Evolutionary conservation across 2,329 filamentous ascomycete species (phyloP), one percentile per base, ranked within the genome.

Genomic region (Neofusicoccum sp.): DNA sequence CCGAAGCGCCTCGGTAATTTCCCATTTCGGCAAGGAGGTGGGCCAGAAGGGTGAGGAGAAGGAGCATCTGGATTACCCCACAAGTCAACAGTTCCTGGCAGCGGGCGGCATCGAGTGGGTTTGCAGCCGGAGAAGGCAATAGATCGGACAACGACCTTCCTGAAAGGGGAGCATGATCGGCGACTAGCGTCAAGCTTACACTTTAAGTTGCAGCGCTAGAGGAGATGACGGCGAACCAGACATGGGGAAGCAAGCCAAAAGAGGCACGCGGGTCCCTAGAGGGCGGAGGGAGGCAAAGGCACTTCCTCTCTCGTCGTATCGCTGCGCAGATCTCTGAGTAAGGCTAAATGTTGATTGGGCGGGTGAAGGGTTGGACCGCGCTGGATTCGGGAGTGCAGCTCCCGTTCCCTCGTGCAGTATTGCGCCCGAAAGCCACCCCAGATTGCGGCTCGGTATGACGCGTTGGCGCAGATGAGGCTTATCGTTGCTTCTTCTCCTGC

Each of bases 1-100:
- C n/a, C 49, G 14, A 54, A 54, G 34, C 7, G 34, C 49, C 49
- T 54, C 49, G 49, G 49, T 41, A 54, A 40, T 12, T 54, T 54
- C 28, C 24, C 34, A 30, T 9, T 1, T 9, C 26, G 20, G 26
- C 49, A 54, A 54, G 49, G 49, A 12, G 7, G 34, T 24, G 8
- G 7, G 49, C 24, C 31, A 26, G 16, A n/a, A 12, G 40, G 33
- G 48, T 40, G 49, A 54, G 34, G 49, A 20, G 36, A 31, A 54
- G 2, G 28, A 26, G 34, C 8, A 34, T 3, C 34, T 14, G 20
- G 7, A 41, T 26, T 40, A 54, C 34, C 34, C 34, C 49, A 41
- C 34, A 30, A 41, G 26, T 31, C 31, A 12, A 11, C 44, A 26
- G 26, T 26, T 24, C 12, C 24, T n/a, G 12, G 49, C 26, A 26